phyloP scores from a whole-genome alignment of 352 stramenopile species.

The Pythium diclinum region DNA sequence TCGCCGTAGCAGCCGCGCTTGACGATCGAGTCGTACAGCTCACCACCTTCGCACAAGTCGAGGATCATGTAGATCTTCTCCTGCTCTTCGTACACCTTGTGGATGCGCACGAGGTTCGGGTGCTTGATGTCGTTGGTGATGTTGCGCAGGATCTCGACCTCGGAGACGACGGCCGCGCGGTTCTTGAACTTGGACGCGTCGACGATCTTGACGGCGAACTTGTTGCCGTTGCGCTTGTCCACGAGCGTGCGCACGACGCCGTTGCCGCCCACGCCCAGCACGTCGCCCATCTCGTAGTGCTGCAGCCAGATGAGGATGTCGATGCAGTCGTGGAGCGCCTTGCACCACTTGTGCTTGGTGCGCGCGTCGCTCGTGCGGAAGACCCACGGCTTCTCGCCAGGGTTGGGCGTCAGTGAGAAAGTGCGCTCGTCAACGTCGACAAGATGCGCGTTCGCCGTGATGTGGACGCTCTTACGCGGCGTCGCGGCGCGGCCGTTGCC shows the following conservation, averaged over 20 bases:
- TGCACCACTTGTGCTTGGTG: constrained; percentile 62
- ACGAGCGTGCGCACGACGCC: constrained; percentile 62
- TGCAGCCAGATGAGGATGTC: constrained; percentile 75
- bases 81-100: constrained; percentile 83
- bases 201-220: constrained; percentile 75
- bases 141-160: constrained; percentile 78
- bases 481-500: constrained; percentile 26
- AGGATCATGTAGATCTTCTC: constrained; percentile 80
- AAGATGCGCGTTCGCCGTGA: constrained; percentile 53
- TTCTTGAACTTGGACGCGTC: constrained; percentile 78
- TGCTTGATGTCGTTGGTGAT: constrained; percentile 82
- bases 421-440: constrained; percentile 55
- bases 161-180: constrained; percentile 58
- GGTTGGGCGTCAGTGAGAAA: constrained; percentile 46
- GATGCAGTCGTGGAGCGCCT: constrained; percentile 66
- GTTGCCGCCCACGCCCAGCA: constrained; percentile 73
- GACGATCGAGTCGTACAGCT: constrained; percentile 77
- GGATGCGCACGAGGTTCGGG: constrained; percentile 71
- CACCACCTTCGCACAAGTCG: constrained; percentile 64
- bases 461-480: constrained; percentile 46
- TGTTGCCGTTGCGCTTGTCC: constrained; percentile 50
- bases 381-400: constrained; percentile 58
- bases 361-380: constrained; percentile 45
- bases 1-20: constrained; percentile 66
- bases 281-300: constrained; percentile 61